Percentiles rank a stretch among this genome's conserved stretches.
phyloP scores from a whole-genome alignment of 805 yeast species.

The Candida oleophila region DNA sequence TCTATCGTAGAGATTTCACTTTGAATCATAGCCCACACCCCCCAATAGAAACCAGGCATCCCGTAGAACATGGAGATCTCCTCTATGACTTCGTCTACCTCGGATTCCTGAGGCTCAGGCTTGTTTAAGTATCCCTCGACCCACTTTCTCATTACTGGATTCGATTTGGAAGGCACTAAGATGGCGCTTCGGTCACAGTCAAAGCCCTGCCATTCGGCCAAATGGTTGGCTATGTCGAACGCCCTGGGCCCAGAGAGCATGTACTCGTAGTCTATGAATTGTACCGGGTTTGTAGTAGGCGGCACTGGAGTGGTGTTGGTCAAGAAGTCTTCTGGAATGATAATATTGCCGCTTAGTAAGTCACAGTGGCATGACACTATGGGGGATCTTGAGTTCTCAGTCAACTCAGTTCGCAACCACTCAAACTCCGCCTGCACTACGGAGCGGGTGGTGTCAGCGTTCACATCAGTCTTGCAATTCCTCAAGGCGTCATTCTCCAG shows the following conservation, averaged over 20 bases:
- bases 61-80: constrained; percentile 69
- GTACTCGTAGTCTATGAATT: constrained; percentile 71
- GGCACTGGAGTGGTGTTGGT: constrained; percentile 1
- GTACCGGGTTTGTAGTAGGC: constrained; percentile 39
- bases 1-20: constrained; percentile 67
- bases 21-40: constrained; percentile 80
- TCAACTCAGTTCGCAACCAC: constrained; percentile 50
- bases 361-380: constrained; percentile 70
- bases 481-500: constrained; percentile 20
- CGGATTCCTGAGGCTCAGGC: constrained; percentile 21
- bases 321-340: constrained; percentile 47
- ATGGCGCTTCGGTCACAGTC: constrained; percentile 62
- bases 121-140: constrained; percentile 51
- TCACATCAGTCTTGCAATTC: constrained; percentile 9
- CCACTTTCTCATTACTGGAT: constrained; percentile 55
- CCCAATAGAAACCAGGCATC: constrained; percentile 83
- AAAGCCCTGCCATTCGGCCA: constrained; percentile 82
- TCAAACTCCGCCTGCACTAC: constrained; percentile 49
- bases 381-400: constrained; percentile 42
- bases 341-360: constrained; percentile 69
- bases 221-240: constrained; percentile 72
- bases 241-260: constrained; percentile 73
- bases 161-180: constrained; percentile 48
- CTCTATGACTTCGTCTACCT: constrained; percentile 45
- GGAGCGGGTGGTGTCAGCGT: constrained; percentile 25